phyloP scores from a whole-genome alignment of 345 rosid species.

The Orychophragmus violaceus region DNA sequence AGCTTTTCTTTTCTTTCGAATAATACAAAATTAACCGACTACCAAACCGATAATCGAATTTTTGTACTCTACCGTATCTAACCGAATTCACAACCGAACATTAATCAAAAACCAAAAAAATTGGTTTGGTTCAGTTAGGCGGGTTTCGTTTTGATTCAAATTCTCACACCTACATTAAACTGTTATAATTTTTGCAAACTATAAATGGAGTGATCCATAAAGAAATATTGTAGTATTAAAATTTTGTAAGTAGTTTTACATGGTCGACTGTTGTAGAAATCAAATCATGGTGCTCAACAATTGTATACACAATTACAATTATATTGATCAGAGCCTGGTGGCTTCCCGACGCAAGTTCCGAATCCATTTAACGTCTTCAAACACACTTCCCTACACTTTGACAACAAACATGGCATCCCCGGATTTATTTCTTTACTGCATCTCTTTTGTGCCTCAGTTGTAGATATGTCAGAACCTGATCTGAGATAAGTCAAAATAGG shows the following conservation, averaged over 20 bases:
- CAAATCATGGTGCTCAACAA: neutral
- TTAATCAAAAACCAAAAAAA: no score
- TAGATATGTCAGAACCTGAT: neutral
- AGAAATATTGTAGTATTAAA: neutral
- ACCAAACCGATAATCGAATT: no score
- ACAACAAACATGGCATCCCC: neutral
- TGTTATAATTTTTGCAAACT: no score
- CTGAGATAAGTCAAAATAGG: no score
- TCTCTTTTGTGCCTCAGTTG: slow-evolving; percentile 1
- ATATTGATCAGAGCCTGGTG: neutral
- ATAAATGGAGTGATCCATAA: neutral
- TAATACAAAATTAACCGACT: no score
- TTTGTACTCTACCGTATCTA: no score
- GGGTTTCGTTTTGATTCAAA: no score
- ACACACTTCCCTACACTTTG: slow-evolving; percentile 6
- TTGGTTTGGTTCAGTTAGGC: no score
- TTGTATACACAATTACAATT: slow-evolving; percentile 6
- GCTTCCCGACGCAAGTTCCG: slow-evolving; percentile 1
- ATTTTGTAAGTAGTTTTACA: neutral
- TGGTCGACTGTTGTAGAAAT: neutral
- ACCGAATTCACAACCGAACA: no score
- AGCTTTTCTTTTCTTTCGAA: no score
- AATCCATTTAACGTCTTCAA: neutral
- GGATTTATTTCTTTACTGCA: neutral
- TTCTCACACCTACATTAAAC: no score